Conservation (phyloP, 371 early-diverging fungal genomes). For the Circinella minor region DNA sequence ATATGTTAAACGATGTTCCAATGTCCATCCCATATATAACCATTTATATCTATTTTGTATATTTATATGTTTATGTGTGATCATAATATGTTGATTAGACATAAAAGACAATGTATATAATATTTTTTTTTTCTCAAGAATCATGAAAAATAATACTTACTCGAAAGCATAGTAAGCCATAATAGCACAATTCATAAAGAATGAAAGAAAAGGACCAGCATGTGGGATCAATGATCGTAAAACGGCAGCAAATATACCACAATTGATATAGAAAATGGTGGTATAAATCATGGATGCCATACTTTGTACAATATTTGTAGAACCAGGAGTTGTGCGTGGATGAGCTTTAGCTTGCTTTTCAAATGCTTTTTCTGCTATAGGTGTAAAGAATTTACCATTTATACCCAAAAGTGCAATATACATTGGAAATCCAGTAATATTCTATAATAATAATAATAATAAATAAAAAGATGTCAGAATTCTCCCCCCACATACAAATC, state of each 20-base stretch:
- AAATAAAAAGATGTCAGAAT: neutral
- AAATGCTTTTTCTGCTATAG: slow-evolving; percentile 48
- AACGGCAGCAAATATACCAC: slow-evolving; percentile 38
- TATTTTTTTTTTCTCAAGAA: neutral
- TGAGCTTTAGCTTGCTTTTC: slow-evolving; percentile 27
- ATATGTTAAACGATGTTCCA: slow-evolving; percentile 55
- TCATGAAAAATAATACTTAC: slow-evolving; percentile 30
- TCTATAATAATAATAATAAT: slow-evolving; percentile 19
- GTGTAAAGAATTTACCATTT: slow-evolving; percentile 47
- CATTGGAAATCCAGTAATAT: slow-evolving; percentile 53
- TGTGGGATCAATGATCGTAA: slow-evolving; percentile 37
- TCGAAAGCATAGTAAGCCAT: slow-evolving; percentile 62
- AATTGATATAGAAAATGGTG: slow-evolving; percentile 48
- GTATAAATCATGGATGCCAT: slow-evolving; percentile 42
- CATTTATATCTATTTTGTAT: slow-evolving; percentile 48
- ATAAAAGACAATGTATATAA: neutral
- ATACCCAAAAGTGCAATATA: slow-evolving; percentile 45
- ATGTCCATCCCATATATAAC: slow-evolving; percentile 51
- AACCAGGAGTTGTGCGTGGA: slow-evolving; percentile 17
- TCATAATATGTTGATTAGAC: too few species aligned
- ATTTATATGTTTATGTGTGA: too few species aligned
- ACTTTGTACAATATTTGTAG: slow-evolving; percentile 21
- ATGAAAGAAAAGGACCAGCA: slow-evolving; percentile 40
- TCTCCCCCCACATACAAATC: neutral
- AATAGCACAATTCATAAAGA: slow-evolving; percentile 47